These are phyloP conservation scores for Lactifluus hygrophoroides DNA, from an alignment of 768 basidiomycete species.

Conservation along the genomic window DNA sequence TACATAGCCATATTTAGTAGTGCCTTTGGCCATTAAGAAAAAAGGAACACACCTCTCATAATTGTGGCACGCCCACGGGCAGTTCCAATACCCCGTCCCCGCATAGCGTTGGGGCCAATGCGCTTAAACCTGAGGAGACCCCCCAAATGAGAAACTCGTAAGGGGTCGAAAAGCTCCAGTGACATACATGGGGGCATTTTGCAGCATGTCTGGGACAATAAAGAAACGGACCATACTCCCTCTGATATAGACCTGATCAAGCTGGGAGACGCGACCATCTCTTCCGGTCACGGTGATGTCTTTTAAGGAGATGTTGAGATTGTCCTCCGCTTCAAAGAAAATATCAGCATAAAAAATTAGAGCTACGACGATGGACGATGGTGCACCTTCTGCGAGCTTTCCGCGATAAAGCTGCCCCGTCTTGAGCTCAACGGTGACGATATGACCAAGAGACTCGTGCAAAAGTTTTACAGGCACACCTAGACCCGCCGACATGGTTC, in stretches of 20 bases:
- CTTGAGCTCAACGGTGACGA: slow-evolving; percentile 97
- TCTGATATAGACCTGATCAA: slow-evolving; percentile 98
- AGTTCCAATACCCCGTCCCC: slow-evolving; percentile 97
- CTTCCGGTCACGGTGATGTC: slow-evolving; percentile 97
- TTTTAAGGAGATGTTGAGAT: slow-evolving; percentile 90
- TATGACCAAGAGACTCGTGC: slow-evolving; percentile 92
- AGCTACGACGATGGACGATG: slow-evolving; percentile 22
- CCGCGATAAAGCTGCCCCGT: slow-evolving; percentile 96
- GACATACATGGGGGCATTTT: slow-evolving; percentile 96
- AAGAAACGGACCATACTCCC: slow-evolving; percentile 98
- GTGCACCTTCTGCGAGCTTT: slow-evolving; percentile 90
- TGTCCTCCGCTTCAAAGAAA: slow-evolving; percentile 80
- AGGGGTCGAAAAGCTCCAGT: slow-evolving; percentile 4
- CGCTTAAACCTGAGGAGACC: slow-evolving; percentile 82
- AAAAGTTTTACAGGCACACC: slow-evolving; percentile 95
- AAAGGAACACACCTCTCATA: slow-evolving; percentile 72
- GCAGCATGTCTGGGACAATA: slow-evolving; percentile 98
- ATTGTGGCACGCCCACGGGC: slow-evolving; percentile 98
- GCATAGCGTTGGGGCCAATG: slow-evolving; percentile 96
- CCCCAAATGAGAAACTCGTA: background rate
- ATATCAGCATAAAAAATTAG: slow-evolving; percentile 6
- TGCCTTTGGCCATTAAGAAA: background rate
- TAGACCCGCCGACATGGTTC: slow-evolving; percentile 50
- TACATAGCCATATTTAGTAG: slow-evolving; percentile 29
- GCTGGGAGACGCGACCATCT: slow-evolving; percentile 96